A percentile compares a stretch with the other conserved stretches of the same genome.
Evolutionary conservation across 495 filamentous ascomycete genomes (phyloP).

Genomic region (Penicillium dipodomyicola): DNA sequence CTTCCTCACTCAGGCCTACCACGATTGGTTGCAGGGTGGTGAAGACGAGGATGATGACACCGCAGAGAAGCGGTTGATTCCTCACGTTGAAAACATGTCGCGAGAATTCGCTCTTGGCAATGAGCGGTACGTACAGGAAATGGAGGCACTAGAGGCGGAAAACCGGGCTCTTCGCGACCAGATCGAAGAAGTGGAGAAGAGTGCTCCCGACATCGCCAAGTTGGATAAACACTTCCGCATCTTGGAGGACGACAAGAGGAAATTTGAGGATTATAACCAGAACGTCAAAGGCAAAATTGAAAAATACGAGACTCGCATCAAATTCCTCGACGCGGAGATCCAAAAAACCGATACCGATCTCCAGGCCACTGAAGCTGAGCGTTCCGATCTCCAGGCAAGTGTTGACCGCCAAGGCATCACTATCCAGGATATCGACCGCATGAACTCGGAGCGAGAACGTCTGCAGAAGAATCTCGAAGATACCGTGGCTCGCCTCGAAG

Average conservation of each 20-base stretch:
- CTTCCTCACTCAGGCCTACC: constrained; percentile 84
- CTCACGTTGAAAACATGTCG: constrained; percentile 88
- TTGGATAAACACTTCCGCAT: constrained; percentile 82
- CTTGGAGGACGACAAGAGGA: constrained; percentile 83
- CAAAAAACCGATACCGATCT: constrained; percentile 75
- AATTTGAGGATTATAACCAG: constrained; percentile 90
- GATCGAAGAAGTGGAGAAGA: constrained; percentile 83
- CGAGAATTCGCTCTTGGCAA: constrained; percentile 82
- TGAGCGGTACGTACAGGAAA: constrained; percentile 73
- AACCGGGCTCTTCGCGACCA: constrained; percentile 73
- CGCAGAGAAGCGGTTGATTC: constrained; percentile 67
- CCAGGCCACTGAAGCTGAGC: constrained; percentile 75
- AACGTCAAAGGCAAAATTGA: constrained; percentile 74
- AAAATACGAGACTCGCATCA: constrained; percentile 73
- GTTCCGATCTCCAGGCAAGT: constrained; percentile 70
- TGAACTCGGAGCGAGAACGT: constrained; percentile 91
- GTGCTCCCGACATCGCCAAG: constrained; percentile 73
- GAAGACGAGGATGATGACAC: constrained; percentile 84
- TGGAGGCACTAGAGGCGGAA: constrained; percentile 79
- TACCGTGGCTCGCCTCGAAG: constrained; percentile 69
- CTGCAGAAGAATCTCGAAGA: constrained; percentile 80
- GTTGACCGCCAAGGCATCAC: constrained; percentile 92
- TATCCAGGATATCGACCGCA: constrained; percentile 96
- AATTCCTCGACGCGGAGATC: constrained; percentile 75
- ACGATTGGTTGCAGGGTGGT: constrained; percentile 77